A percentile compares a stretch with the other conserved stretches of the same genome.
These are phyloP conservation scores for Butyriboletus appendiculatus DNA, from an alignment of 1,284 basidiomycete genomes.

Conservation along the genomic window DNA sequence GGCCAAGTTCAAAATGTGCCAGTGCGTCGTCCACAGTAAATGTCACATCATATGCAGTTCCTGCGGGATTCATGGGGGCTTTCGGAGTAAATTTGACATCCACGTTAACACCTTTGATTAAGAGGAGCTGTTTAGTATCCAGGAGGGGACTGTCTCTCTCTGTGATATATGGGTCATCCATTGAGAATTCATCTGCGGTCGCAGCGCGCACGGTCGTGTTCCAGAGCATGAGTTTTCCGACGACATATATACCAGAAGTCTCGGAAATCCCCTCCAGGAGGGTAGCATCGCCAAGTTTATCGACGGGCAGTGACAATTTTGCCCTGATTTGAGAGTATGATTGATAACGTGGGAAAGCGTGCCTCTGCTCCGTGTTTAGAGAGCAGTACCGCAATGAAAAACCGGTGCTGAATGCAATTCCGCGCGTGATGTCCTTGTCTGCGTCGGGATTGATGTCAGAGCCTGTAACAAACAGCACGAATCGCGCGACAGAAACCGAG, in stretches of 20 bases:
- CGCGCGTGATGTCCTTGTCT: conserved; percentile 65
- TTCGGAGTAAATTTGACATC: conserved; percentile 39
- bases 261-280: conserved; percentile 45
- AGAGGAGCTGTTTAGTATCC: conserved; percentile 49
- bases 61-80: conserved; percentile 11
- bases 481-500: conserved; percentile 61
- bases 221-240: conserved; percentile 47
- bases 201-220: conserved; percentile 56
- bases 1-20: conserved; percentile 61
- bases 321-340: conserved; percentile 48
- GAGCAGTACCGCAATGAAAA: conserved; percentile 64
- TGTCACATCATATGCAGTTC: conserved; percentile 15
- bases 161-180: conserved; percentile 60
- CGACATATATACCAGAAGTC: conserved; percentile 33
- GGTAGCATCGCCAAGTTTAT: conserved; percentile 60
- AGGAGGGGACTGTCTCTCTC: conserved; percentile 50
- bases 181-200: conserved; percentile 61
- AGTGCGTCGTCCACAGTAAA: conserved; percentile 39
- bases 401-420: conserved; percentile 65
- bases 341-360: conserved; percentile 42
- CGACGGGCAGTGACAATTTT: conserved; percentile 57
- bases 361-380: conserved; percentile 48
- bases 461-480: conserved; percentile 71
- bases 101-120: conserved; percentile 40
- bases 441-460: conserved; percentile 77